phyloP scores from a whole-genome alignment of 1,284 basidiomycete genomes.

The Puccinia brachypodii region DNA sequence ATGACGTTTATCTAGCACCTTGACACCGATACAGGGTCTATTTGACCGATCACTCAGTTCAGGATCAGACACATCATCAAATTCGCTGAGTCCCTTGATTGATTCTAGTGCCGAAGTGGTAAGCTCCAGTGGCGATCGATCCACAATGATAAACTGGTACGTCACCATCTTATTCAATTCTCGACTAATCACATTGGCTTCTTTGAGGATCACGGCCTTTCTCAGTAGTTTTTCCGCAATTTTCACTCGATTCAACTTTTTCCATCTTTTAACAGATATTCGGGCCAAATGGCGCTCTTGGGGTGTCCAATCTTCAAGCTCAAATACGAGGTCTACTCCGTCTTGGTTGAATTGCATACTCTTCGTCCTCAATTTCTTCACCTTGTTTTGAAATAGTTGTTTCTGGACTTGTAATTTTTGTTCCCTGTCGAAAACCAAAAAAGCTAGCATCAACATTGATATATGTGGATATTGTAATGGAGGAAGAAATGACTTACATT shows the following conservation, averaged over 20 bases:
- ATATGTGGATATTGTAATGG: neutral
- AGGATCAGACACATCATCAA: conserved; percentile 85
- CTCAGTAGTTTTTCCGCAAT: conserved; percentile 88
- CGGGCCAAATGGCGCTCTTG: conserved; percentile 73
- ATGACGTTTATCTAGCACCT: conserved; percentile 82
- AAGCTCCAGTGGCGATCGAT: conserved; percentile 74
- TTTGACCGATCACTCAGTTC: conserved; percentile 55
- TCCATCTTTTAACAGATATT: conserved; percentile 79
- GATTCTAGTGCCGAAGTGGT: conserved; percentile 81
- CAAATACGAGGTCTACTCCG: conserved; percentile 61
- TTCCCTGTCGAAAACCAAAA: conserved; percentile 61
- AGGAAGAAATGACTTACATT: conserved; percentile 28
- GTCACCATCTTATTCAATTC: conserved; percentile 79
- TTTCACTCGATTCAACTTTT: conserved; percentile 74
- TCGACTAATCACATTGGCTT: conserved; percentile 90
- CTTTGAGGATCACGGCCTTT: conserved; percentile 82
- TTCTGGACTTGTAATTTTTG: conserved; percentile 51
- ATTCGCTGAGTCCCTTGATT: conserved; percentile 82
- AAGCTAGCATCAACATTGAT: neutral
- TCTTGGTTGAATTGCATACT: conserved; percentile 65
- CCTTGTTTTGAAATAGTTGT: conserved; percentile 52
- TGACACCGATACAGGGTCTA: conserved; percentile 83
- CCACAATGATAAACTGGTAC: conserved; percentile 87
- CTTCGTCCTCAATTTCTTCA: conserved; percentile 69
- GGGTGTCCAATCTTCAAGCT: conserved; percentile 78